Conservation (phyloP, 2,329 filamentous ascomycete species). For the Penicillium vulpinum region DNA sequence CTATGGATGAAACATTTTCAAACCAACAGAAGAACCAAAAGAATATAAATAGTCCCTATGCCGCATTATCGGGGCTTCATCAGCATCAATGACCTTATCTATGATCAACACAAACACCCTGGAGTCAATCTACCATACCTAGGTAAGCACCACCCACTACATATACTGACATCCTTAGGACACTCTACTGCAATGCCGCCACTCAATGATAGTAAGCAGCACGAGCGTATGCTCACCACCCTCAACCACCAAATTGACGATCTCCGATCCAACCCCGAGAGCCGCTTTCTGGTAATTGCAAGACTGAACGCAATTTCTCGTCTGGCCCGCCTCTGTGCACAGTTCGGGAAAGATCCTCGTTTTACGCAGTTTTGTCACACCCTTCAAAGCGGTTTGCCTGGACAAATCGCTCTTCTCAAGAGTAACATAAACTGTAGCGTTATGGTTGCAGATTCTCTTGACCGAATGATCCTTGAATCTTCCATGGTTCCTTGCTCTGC, state of each 20-base stretch:
- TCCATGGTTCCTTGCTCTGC: background rate
- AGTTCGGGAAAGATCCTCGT: background rate
- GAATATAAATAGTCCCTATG: background rate
- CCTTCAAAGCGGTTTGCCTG: background rate
- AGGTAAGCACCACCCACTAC: background rate
- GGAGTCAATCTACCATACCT: background rate
- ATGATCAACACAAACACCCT: background rate
- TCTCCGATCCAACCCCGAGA: background rate
- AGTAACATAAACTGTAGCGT: background rate
- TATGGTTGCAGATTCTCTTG: conserved; percentile 1
- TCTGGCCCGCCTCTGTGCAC: background rate
- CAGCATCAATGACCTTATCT: background rate
- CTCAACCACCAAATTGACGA: background rate
- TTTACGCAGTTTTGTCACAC: background rate
- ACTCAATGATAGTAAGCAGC: background rate
- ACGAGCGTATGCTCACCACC: background rate
- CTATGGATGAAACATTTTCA: background rate
- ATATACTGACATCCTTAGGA: background rate
- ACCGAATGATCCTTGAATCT: background rate
- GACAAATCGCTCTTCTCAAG: background rate
- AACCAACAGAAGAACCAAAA: no score
- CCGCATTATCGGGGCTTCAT: background rate
- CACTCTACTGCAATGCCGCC: background rate
- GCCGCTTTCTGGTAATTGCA: background rate
- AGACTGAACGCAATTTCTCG: background rate